Evolutionary conservation across 805 yeast species (phyloP), one percentile per base, ranked within the genome.

Genomic region (Saccharomycopsis oosterbeekiorum): DNA sequence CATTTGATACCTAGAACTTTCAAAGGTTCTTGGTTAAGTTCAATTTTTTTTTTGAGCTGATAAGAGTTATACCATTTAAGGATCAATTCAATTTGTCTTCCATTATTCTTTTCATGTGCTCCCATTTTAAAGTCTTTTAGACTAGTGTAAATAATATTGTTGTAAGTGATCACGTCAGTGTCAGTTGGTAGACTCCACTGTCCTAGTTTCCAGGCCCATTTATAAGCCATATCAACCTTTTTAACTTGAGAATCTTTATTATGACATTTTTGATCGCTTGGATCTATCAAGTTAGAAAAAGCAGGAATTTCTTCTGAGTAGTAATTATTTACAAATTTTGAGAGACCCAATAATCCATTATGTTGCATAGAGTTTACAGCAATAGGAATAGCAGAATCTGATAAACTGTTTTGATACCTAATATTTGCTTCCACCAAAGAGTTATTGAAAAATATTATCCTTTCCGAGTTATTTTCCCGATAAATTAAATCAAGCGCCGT

Each of bases 131-230:
- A 29, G 17, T 17, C 19, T 24, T 81, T 84, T 63, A 87, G 72
- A 1, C 82, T 69, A 3, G 75, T 74, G 68, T 86, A 89, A 1
- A 85, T 71, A 1, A 76, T 73, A 54, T 79, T 80, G 55, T 81
- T 76, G 47, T 76, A 80, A 0, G 75, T 70, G 0, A 59, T 58
- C 0, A 79, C 69, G 0, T 62, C 65, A 1, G 68, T 69, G 0
- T 84, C 77, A 0, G 69, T 64, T 0, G 96, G 89, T 1, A 88
- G 63, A 59, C 86, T 86, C 97, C 97, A 92, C 57, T 82, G 80
- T 53, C 79, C 81, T 50, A 92, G 71, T 68, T 87, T 87, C 90
- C 97, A 86, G 0, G 84, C 81, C 82, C 90, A 84, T 62, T 80
- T 83, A 68, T 79, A 87, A 0, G 71, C 62, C 26, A 70, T 58